These are phyloP conservation scores for Vanilla planifolia DNA, from an alignment of 106 monocot species.

Conservation along the genomic window DNA sequence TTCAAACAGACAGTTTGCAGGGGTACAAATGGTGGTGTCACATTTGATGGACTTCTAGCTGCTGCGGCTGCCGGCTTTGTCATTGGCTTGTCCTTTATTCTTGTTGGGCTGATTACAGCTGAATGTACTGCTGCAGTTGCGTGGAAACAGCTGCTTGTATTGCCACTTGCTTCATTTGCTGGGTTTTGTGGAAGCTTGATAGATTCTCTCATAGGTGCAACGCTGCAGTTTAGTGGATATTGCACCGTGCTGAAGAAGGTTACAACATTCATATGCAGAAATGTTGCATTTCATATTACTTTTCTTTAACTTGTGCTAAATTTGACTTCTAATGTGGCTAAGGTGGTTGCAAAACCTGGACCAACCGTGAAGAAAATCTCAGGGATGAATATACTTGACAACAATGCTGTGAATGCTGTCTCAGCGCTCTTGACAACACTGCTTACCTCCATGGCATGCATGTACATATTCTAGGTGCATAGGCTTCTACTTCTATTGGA, in stretches of 20 bases:
- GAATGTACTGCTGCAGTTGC: constrained; percentile 35
- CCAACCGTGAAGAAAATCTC: constrained; percentile 73
- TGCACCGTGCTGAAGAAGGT: constrained; percentile 81
- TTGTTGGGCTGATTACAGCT: constrained; percentile 50
- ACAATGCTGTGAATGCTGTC: constrained; percentile 70
- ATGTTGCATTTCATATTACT: background rate
- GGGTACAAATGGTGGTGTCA: constrained; percentile 91
- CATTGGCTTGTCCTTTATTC: constrained; percentile 56
- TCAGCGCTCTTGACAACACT: constrained; percentile 65
- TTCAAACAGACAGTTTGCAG: constrained; percentile 51
- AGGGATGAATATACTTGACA: constrained; percentile 64
- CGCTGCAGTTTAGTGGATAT: constrained; percentile 83
- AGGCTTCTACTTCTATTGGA: background rate
- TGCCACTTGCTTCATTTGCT: constrained; percentile 67
- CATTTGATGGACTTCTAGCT: constrained; percentile 58
- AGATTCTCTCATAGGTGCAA: constrained; percentile 89
- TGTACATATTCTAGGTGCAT: constrained; percentile 58
- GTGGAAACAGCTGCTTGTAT: constrained; percentile 56
- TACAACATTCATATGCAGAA: too few species aligned
- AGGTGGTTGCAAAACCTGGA: constrained; percentile 77
- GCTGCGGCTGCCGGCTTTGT: constrained; percentile 66
- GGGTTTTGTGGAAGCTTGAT: constrained; percentile 79
- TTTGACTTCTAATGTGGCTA: background rate
- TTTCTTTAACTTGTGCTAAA: background rate
- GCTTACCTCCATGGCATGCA: constrained; percentile 46